These are phyloP conservation scores for Alloteropsis semialata DNA, from an alignment of 176 grass and related monocot species.

Conservation along the genomic window DNA sequence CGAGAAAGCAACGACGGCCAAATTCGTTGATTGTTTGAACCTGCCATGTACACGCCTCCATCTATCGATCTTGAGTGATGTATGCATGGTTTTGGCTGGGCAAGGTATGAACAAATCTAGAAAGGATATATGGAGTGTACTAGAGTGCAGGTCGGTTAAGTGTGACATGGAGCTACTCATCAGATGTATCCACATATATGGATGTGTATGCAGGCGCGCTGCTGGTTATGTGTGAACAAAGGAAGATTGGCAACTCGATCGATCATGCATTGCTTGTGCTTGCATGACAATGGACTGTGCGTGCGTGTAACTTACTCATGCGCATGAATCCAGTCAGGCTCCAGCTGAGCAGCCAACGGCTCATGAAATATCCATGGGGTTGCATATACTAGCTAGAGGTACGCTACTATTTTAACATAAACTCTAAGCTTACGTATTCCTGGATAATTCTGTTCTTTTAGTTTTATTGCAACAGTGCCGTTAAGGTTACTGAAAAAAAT, in stretches of 20 bases:
- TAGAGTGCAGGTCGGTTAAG: conserved; percentile 2
- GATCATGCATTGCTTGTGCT: conserved; percentile 11
- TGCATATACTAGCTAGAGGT: not conserved
- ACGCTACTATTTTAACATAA: too few species aligned
- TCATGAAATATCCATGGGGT: not conserved
- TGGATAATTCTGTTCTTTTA: too few species aligned
- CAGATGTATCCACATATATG: not conserved
- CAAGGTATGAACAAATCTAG: conserved; percentile 22
- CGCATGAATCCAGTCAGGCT: conserved; percentile 19
- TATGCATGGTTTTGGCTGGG: not conserved
- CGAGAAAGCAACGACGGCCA: conserved; percentile 1
- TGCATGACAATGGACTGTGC: not conserved
- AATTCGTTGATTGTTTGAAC: conserved; percentile 20
- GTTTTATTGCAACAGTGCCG: not conserved
- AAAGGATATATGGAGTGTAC: conserved; percentile 16
- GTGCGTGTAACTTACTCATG: not conserved
- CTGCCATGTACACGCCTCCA: not conserved
- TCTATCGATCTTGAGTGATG: not conserved
- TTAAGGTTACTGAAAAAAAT: too few species aligned
- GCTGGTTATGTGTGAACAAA: conserved; percentile 33
- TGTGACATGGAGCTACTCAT: conserved; percentile 24
- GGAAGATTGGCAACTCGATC: not conserved
- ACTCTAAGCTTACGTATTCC: not conserved
- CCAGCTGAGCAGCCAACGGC: not conserved
- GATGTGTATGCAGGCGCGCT: conserved; percentile 3